Evolutionary conservation across 345 rosid genomes (phyloP).

Genomic region (Eucalyptus albens): DNA sequence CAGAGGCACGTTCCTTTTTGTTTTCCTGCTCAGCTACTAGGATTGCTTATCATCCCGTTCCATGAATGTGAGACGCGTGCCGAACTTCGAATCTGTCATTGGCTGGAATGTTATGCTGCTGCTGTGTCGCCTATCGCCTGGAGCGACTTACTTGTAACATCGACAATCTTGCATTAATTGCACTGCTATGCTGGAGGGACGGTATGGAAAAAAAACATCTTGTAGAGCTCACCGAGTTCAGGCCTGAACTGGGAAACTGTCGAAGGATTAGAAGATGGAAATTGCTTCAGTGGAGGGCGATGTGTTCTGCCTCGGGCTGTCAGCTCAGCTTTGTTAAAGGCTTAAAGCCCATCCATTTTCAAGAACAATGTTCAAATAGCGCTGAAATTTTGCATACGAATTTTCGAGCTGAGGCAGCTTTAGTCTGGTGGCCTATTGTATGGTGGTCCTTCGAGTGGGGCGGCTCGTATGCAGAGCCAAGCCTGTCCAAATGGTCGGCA

Average conservation of each 20-base stretch:
- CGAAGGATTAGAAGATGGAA: neutral
- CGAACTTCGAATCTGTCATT: neutral
- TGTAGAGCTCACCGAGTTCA: neutral
- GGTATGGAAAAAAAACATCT: neutral
- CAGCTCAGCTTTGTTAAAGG: neutral
- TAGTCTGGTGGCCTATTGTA: neutral
- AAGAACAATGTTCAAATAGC: neutral
- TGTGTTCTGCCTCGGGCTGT: neutral
- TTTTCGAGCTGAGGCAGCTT: neutral
- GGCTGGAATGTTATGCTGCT: neutral
- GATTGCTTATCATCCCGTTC: neutral
- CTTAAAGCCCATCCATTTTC: neutral
- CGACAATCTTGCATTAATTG: neutral
- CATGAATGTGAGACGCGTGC: neutral
- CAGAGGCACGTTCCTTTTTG: neutral
- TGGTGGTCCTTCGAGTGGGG: neutral
- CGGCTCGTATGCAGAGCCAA: neutral
- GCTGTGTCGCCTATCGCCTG: neutral
- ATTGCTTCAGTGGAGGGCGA: neutral
- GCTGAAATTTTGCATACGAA: neutral
- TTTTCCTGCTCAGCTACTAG: neutral
- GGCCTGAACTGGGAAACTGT: neutral
- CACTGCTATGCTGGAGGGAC: neutral
- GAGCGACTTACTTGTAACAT: neutral
- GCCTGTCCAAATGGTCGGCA: neutral